Evolutionary conservation across 2,329 filamentous ascomycete species (phyloP).

Genomic region (Venturia oleaginea): DNA sequence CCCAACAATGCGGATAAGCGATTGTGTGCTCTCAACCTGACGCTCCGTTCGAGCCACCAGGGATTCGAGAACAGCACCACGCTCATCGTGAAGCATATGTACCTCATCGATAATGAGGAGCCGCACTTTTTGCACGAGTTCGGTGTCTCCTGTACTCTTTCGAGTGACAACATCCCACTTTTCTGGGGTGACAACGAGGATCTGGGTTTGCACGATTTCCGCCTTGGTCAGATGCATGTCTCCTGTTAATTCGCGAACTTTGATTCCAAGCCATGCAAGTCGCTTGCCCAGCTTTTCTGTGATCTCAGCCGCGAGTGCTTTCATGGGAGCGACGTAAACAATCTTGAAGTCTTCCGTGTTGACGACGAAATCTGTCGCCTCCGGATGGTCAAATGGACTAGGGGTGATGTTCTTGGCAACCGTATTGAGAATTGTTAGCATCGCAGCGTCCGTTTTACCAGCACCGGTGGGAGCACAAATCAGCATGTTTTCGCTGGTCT

Average conservation of each 20-base stretch:
- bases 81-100: slow-evolving; percentile 97
- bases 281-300: slow-evolving; percentile 90
- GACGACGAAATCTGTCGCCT: slow-evolving; percentile 72
- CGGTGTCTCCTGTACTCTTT: slow-evolving; percentile 94
- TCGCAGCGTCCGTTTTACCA: slow-evolving; percentile 96
- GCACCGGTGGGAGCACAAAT: slow-evolving; percentile 97
- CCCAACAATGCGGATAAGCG: slow-evolving; percentile 89
- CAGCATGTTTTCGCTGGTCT: slow-evolving; percentile 95
- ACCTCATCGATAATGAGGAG: slow-evolving; percentile 97
- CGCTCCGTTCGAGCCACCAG: slow-evolving; percentile 89
- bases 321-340: slow-evolving; percentile 98
- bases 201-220: slow-evolving; percentile 91
- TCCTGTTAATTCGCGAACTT: slow-evolving; percentile 87
- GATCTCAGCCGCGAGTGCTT: slow-evolving; percentile 90
- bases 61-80: slow-evolving; percentile 91
- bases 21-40: slow-evolving; percentile 97
- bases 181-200: slow-evolving; percentile 96
- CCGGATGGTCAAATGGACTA: slow-evolving; percentile 64
- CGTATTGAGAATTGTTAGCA: slow-evolving; percentile 89
- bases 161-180: slow-evolving; percentile 99
- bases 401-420: slow-evolving; percentile 78
- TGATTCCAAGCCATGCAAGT: slow-evolving; percentile 85
- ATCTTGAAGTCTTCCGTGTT: slow-evolving; percentile 88
- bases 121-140: slow-evolving; percentile 93
- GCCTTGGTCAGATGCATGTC: slow-evolving; percentile 98